A percentile compares a stretch with the other conserved stretches of the same genome.
Evolutionary conservation across 345 rosid genomes (phyloP).

Genomic region (Clausena lansium): DNA sequence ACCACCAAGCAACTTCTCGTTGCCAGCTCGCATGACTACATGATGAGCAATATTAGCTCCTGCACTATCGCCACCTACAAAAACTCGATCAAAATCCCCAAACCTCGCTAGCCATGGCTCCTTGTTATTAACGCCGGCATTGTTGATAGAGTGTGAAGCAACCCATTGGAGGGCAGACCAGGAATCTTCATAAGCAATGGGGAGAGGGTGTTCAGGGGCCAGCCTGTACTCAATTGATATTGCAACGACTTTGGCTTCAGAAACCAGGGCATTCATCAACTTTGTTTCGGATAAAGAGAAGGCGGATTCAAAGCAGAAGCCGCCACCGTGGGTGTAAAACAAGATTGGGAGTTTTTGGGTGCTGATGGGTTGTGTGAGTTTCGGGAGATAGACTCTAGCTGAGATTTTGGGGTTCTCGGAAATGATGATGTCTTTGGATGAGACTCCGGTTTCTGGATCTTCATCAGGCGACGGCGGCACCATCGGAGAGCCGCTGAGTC

Average conservation of each 20-base stretch:
- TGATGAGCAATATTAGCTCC: conserved; percentile 43
- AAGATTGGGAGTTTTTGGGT: conserved; percentile 34
- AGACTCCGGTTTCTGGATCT: conserved; percentile 39
- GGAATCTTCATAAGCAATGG: conserved; percentile 38
- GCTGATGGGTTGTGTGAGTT: neutral
- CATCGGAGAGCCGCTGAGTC: conserved; percentile 17
- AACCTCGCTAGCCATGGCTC: conserved; percentile 41
- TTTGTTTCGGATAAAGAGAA: conserved; percentile 20
- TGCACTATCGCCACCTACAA: conserved; percentile 43
- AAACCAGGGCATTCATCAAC: conserved; percentile 26
- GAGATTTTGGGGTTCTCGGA: conserved; percentile 26
- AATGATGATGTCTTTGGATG: conserved; percentile 37
- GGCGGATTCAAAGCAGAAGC: conserved; percentile 41
- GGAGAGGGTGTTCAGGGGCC: conserved; percentile 46
- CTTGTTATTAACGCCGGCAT: neutral
- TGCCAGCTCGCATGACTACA: conserved; percentile 28
- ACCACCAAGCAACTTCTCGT: conserved; percentile 20
- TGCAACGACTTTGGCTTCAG: conserved; percentile 27
- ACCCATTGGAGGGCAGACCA: conserved; percentile 46
- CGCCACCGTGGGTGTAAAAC: conserved; percentile 50
- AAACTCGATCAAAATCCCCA: conserved; percentile 36
- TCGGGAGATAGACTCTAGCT: conserved; percentile 43
- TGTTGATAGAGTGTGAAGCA: conserved; percentile 23
- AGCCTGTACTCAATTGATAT: conserved; percentile 45
- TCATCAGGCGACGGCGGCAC: conserved; percentile 16